Base-by-base conservation (phyloP, 2,329 filamentous ascomycete genomes). In the Massarina eburnea region DNA sequence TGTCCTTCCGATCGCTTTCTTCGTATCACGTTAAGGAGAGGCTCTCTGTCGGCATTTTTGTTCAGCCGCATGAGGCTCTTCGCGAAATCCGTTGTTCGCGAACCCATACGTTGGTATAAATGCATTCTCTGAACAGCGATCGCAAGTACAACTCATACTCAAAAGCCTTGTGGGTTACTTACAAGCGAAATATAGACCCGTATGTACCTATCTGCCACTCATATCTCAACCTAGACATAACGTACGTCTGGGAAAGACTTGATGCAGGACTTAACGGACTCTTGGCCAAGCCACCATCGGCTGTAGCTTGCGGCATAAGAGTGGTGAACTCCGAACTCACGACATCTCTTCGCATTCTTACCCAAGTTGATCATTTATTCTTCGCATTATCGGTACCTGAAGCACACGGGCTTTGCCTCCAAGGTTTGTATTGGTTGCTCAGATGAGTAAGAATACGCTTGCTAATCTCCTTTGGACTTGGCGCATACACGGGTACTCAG, bases 381-480 rank as follows among this genome's bases (percentile, higher is more conserved):
- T 43, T 30, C 35, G 24, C 40, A 36, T 36, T 7, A 3, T 47
- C 32, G 36, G 40, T 39, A 39, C 3, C 19, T 18, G 8, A 17
- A 18, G 41, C 35, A 39, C 12, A 22, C 18, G 34, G 15, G 19
- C 14, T 17, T n/a, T 18, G 12, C 10, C 26, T 29, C 17, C 43
- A 38, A 18, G 39, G 26, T 22, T 43, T 40, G 22, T 22, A 43
- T 46, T 49, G 41, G 38, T 30, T 21, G 14, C n/a, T n/a, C 22
- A 39, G 17, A 14, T 22, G 19, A 38, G 29, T 24, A 20, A 43
- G 44, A 47, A 46, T 41, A 44, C 39, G 39, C 26, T 37, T 32
- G 38, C 39, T 50, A 46, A 46, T 46, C 41, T 50, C 48, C 39
- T 35, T 32, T 19, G 14, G 17, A 12, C 47, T 49, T 45, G 47